Conservation (phyloP, 2,329 filamentous ascomycete genomes). For the Aspergillus costaricaensis region DNA sequence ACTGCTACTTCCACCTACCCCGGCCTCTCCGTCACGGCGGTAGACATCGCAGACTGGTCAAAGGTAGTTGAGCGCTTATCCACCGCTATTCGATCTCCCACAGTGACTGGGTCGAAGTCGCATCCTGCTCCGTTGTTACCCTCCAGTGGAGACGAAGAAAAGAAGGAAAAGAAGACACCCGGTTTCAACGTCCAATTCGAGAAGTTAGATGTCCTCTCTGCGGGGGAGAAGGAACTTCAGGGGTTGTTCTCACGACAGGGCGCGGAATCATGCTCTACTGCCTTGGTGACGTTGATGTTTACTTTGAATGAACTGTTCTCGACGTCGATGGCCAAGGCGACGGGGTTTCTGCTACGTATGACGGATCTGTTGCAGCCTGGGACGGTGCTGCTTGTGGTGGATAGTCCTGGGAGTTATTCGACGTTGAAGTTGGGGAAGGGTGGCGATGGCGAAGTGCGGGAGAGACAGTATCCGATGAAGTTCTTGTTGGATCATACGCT, state of each 20-base stretch:
- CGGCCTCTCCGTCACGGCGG: conserved; percentile 57
- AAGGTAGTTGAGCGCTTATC: conserved; percentile 62
- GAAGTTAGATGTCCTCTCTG: conserved; percentile 54
- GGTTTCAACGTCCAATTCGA: conserved; percentile 44
- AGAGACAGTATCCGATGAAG: conserved; percentile 82
- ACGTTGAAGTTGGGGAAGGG: conserved; percentile 69
- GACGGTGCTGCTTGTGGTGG: conserved; percentile 78
- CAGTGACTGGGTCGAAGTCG: conserved; percentile 31
- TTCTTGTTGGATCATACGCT: conserved; percentile 87
- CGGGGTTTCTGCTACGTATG: conserved; percentile 70
- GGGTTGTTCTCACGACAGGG: conserved; percentile 29
- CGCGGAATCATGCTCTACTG: conserved; percentile 24
- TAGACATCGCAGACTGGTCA: conserved; percentile 83
- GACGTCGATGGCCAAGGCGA: conserved; percentile 71
- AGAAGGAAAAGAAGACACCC: too few relatives aligned
- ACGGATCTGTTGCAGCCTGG: conserved; percentile 60
- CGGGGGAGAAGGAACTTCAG: conserved; percentile 42
- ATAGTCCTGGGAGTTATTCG: conserved; percentile 92
- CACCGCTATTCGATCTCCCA: conserved; percentile 50
- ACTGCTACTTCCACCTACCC: background rate
- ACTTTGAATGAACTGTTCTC: conserved; percentile 95
- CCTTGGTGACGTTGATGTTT: conserved; percentile 82
- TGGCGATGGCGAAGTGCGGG: conserved; percentile 20
- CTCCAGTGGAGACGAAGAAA: background rate
- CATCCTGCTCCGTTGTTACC: conserved; percentile 32